A percentile compares a stretch with the other conserved stretches of the same genome.
phyloP scores from a whole-genome alignment of 768 basidiomycete genomes.

The Rhodosporidiobolus odoratus region DNA sequence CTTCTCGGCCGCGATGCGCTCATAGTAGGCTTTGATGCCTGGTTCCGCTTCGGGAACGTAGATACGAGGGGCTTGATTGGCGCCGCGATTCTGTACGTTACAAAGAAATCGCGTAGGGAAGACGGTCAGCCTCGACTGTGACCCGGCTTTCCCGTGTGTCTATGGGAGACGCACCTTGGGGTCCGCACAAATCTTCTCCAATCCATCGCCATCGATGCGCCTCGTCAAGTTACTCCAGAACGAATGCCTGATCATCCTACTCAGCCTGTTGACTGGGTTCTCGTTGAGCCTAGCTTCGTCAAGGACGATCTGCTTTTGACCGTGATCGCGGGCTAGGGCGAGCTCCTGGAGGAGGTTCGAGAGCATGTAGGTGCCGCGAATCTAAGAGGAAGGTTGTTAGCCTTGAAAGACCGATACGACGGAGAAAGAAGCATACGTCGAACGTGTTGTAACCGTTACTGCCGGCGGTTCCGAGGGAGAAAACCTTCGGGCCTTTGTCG shows the following conservation, averaged over 20 bases:
- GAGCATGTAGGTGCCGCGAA: conserved; percentile 95
- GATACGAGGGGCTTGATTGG: conserved; percentile 81
- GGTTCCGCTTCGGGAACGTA: conserved; percentile 92
- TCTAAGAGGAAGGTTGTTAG: conserved; percentile 2
- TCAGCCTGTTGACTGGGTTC: conserved; percentile 93
- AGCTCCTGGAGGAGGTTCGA: conserved; percentile 98
- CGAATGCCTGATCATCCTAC: conserved; percentile 76
- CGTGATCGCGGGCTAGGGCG: conserved; percentile 89
- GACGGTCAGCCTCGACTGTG: no score
- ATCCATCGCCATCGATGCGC: conserved; percentile 91
- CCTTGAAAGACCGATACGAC: not conserved
- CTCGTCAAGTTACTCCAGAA: conserved; percentile 98
- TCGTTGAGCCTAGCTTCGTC: conserved; percentile 96
- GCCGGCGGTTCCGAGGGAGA: conserved; percentile 91
- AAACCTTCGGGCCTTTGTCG: conserved; percentile 92
- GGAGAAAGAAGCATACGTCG: conserved; percentile 64
- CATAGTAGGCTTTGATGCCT: conserved; percentile 89
- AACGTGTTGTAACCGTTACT: conserved; percentile 98
- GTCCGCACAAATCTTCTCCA: conserved; percentile 95
- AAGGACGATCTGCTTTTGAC: conserved; percentile 92
- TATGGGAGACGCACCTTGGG: conserved; percentile 56
- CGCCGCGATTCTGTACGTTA: conserved; percentile 66
- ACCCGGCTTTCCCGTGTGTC: no score
- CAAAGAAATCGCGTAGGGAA: not conserved
- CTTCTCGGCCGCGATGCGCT: conserved; percentile 79